These are phyloP conservation scores for Ceratobasidium theobromae DNA, from an alignment of 1,284 basidiomycete species.

Conservation along the genomic window DNA sequence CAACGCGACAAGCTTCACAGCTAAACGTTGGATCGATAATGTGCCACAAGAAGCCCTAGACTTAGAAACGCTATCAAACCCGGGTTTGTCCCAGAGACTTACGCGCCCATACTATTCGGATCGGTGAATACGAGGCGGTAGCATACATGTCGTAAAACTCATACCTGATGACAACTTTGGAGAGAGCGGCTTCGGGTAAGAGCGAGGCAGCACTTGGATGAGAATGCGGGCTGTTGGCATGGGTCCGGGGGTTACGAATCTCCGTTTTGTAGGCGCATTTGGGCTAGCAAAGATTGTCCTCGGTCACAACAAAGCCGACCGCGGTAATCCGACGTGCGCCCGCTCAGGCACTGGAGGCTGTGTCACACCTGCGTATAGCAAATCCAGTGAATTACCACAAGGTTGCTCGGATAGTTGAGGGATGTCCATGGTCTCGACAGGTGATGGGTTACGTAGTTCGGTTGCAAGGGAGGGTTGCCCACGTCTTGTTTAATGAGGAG, in stretches of 20 bases:
- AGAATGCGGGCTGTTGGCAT: not conserved
- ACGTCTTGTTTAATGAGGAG: not conserved
- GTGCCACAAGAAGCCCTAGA: not conserved
- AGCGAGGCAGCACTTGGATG: not conserved
- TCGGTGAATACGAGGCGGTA: not conserved
- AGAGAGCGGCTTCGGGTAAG: too few relatives aligned
- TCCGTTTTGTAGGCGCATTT: slow-evolving; percentile 20
- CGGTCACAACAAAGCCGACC: slow-evolving; percentile 15
- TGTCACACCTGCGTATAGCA: not conserved
- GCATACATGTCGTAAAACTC: not conserved
- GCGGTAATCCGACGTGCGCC: not conserved
- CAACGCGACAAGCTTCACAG: slow-evolving; percentile 10
- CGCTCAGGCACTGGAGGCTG: slow-evolving; percentile 21
- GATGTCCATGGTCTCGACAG: not conserved
- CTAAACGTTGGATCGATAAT: not conserved
- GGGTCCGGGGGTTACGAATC: slow-evolving; percentile 5
- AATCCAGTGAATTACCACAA: not conserved
- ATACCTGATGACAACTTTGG: not conserved
- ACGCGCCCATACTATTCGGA: not conserved
- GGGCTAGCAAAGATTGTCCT: not conserved
- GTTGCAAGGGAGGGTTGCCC: not conserved
- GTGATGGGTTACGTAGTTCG: not conserved
- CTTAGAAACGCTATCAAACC: not conserved
- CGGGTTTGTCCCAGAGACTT: not conserved
- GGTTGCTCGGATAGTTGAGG: not conserved